phyloP scores from a whole-genome alignment of 2,329 filamentous ascomycete species.

The Mollisiaceae sp. region DNA sequence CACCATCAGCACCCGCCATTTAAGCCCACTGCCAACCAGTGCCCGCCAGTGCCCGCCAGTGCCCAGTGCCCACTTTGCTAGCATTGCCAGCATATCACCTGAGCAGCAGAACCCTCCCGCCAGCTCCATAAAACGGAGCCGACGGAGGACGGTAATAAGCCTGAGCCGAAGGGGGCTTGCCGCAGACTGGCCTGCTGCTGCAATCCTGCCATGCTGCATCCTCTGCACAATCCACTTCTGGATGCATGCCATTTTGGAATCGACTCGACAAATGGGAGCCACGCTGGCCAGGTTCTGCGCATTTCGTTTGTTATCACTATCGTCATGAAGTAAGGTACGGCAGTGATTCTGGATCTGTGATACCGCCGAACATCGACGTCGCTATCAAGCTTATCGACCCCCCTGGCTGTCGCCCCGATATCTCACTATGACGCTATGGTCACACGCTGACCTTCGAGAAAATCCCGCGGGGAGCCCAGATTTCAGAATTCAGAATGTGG shows the following conservation, averaged over 20 bases:
- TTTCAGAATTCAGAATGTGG: no score
- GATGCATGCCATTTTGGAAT: constrained; percentile 18
- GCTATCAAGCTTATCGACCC: constrained; percentile 8
- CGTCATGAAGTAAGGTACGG: constrained; percentile 23
- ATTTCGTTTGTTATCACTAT: constrained; percentile 17
- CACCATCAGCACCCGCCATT: constrained; percentile 3
- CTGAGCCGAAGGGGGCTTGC: constrained; percentile 16
- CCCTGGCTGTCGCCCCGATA: constrained; percentile 8
- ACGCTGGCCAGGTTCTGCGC: background rate
- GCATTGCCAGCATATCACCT: constrained; percentile 31
- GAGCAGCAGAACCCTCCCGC: constrained; percentile 32
- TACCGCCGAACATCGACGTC: background rate
- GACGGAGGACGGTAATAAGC: constrained; percentile 28
- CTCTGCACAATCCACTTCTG: constrained; percentile 7
- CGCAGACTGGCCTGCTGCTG: constrained; percentile 9
- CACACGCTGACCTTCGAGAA: constrained; percentile 17
- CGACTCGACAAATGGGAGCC: constrained; percentile 11
- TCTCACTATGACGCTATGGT: constrained; percentile 15
- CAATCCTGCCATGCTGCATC: background rate
- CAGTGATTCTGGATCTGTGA: constrained; percentile 3
- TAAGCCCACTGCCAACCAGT: no score
- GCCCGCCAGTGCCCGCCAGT: background rate
- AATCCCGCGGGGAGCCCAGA: constrained; percentile 8
- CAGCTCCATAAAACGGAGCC: constrained; percentile 19
- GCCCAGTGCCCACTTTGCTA: background rate